phyloP scores from a whole-genome alignment of 164 flowering plant genomes.

The Vitis riparia region DNA sequence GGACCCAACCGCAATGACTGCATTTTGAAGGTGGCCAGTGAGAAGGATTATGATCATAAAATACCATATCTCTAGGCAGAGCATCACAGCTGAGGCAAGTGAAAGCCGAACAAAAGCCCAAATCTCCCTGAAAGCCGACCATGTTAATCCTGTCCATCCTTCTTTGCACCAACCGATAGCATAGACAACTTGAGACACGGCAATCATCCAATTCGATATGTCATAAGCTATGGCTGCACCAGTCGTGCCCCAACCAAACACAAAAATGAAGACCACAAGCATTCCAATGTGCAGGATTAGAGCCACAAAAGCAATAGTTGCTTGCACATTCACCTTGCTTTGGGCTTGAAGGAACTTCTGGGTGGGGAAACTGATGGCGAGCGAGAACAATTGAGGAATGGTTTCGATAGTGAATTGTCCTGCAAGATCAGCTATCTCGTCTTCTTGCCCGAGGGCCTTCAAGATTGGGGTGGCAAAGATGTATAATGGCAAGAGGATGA shows the following conservation, averaged over 20 bases:
- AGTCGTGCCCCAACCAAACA: constrained; percentile 35
- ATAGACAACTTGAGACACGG: constrained; percentile 43
- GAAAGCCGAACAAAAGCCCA: constrained; percentile 67
- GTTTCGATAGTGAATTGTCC: constrained; percentile 35
- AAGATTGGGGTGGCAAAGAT: constrained; percentile 49
- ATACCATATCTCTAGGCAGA: constrained; percentile 89
- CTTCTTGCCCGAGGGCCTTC: constrained; percentile 41
- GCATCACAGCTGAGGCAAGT: constrained; percentile 75
- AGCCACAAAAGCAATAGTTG: constrained; percentile 38
- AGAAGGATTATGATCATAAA: constrained; percentile 68
- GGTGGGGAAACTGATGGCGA: constrained; percentile 47
- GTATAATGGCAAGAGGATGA: constrained; percentile 47
- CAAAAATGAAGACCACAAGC: constrained; percentile 39
- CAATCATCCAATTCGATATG: constrained; percentile 36
- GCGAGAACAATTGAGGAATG: constrained; percentile 58
- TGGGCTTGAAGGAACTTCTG: constrained; percentile 71
- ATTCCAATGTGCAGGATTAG: constrained; percentile 25
- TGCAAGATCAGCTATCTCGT: constrained; percentile 45
- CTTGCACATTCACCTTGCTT: constrained; percentile 48
- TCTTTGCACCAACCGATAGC: constrained; percentile 49
- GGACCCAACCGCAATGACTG: constrained; percentile 20
- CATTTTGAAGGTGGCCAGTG: constrained; percentile 65
- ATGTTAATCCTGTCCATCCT: constrained; percentile 55
- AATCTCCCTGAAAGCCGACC: constrained; percentile 46
- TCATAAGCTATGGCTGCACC: constrained; percentile 60